A percentile compares a stretch with the other conserved stretches of the same genome.
phyloP scores from a whole-genome alignment of 2,329 filamentous ascomycete genomes.

The Ophiostoma piceae region DNA sequence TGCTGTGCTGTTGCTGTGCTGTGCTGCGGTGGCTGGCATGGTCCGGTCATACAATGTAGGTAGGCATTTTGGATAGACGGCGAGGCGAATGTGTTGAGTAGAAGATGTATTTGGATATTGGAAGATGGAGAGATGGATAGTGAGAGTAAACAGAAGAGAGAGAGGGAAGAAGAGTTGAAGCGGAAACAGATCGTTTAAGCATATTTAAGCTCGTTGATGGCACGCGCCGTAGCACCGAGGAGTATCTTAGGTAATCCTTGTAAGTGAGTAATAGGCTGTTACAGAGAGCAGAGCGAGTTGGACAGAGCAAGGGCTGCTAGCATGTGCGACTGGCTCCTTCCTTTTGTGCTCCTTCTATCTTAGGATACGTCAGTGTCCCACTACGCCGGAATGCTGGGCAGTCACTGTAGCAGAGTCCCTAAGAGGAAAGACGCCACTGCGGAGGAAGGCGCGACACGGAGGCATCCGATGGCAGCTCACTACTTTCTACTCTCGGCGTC shows the following conservation, averaged over 20 bases:
- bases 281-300: neutral
- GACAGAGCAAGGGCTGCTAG: neutral
- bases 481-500: neutral
- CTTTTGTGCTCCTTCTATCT: neutral
- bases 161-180: constrained; percentile 5
- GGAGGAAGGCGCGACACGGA: neutral
- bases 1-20: neutral
- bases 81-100: neutral
- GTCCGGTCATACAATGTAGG: constrained; percentile 27
- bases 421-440: neutral
- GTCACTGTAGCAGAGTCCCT: neutral
- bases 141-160: neutral
- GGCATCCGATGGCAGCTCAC: neutral
- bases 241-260: neutral
- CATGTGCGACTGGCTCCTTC: neutral
- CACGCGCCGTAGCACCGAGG: neutral
- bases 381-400: neutral
- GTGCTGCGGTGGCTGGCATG: neutral
- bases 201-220: neutral
- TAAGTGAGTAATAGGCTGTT: neutral
- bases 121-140: neutral
- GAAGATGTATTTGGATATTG: neutral
- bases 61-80: constrained; percentile 26
- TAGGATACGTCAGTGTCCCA: neutral
- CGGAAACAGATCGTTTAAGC: constrained; percentile 4